These are phyloP conservation scores for Mytilinidion resinicola DNA, from an alignment of 495 filamentous ascomycete species.

Conservation along the genomic window DNA sequence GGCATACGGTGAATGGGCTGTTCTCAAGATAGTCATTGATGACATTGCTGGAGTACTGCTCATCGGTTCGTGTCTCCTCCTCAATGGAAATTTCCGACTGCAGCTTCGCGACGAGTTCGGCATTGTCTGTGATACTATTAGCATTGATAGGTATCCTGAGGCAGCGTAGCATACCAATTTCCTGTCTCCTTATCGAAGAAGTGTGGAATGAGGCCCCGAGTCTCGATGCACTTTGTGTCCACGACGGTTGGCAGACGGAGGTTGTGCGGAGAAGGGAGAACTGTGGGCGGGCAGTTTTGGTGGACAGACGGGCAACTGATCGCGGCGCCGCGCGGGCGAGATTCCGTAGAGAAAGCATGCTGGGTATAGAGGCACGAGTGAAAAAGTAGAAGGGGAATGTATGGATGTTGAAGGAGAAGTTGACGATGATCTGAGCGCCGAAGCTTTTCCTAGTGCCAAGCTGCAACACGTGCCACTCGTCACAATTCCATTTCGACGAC, in stretches of 20 bases:
- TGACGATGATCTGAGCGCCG: not conserved
- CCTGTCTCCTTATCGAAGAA: constrained; percentile 33
- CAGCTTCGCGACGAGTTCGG: constrained; percentile 70
- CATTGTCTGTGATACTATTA: constrained; percentile 45
- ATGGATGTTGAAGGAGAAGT: constrained; percentile 1
- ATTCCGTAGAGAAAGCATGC: constrained; percentile 71
- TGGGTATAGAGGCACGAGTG: constrained; percentile 28
- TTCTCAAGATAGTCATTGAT: constrained; percentile 70
- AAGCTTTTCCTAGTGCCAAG: no score
- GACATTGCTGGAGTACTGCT: constrained; percentile 49
- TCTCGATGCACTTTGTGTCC: constrained; percentile 50
- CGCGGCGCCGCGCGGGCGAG: constrained; percentile 67
- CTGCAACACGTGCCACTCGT: no score
- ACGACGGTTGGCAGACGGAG: constrained; percentile 44
- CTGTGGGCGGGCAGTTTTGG: constrained; percentile 49
- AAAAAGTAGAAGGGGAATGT: not conserved
- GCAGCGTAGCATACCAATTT: constrained; percentile 24
- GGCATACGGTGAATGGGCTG: constrained; percentile 49
- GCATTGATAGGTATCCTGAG: constrained; percentile 36
- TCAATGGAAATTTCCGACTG: constrained; percentile 68
- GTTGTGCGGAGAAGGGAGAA: constrained; percentile 42
- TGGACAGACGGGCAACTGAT: constrained; percentile 53
- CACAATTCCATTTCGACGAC: no score
- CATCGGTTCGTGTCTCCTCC: constrained; percentile 48
- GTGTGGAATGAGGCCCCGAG: constrained; percentile 67